phyloP scores from a whole-genome alignment of 176 grass and related monocot genomes.

The Oryza officinalis region DNA sequence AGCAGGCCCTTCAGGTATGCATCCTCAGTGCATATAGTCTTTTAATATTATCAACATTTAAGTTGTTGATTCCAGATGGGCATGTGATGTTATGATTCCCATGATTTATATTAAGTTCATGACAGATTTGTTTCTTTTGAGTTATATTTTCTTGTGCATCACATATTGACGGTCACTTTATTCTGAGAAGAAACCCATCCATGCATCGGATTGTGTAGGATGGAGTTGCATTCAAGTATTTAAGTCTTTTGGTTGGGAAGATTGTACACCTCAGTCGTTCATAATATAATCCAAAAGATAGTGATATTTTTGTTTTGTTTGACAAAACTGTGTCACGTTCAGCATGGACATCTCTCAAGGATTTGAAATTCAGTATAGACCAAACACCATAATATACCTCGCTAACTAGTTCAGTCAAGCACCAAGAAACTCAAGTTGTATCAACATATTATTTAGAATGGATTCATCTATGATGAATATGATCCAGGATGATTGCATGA shows the following conservation, averaged over 20 bases:
- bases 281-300: slow-evolving; percentile 17
- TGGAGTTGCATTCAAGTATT: neutral
- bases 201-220: neutral
- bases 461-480: neutral
- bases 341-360: neutral
- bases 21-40: neutral
- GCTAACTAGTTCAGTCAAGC: slow-evolving; percentile 2
- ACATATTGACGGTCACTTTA: neutral
- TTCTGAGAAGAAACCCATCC: slow-evolving; percentile 17
- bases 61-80: neutral
- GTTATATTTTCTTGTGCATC: neutral
- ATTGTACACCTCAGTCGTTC: neutral
- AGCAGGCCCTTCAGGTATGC: slow-evolving; percentile 82
- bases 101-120: neutral
- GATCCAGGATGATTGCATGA: neutral
- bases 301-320: neutral
- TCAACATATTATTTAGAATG: slow-evolving; percentile 1
- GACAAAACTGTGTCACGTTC: neutral
- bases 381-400: neutral
- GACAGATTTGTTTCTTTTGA: neutral
- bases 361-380: neutral
- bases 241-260: neutral
- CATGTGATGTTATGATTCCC: neutral
- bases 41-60: slow-evolving; percentile 23
- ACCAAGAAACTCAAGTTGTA: neutral